Percentiles rank a stretch among this genome's conserved stretches.
Evolutionary conservation across 2,329 filamentous ascomycete species (phyloP).

Genomic region (Botryotinia globosa): DNA sequence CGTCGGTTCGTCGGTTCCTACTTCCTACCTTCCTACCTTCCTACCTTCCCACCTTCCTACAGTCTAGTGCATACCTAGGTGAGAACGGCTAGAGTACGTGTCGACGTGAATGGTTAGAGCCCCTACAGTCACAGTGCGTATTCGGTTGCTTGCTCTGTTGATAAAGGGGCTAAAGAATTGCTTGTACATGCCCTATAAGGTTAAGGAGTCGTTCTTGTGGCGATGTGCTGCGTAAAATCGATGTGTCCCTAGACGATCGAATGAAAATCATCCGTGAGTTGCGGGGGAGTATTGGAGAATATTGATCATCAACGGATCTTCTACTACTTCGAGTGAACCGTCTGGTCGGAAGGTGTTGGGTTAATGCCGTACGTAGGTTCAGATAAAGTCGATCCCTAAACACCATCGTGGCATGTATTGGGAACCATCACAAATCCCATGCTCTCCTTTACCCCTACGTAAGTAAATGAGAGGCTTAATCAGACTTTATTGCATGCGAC

Average conservation of each 20-base stretch:
- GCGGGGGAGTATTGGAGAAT: constrained; percentile 1
- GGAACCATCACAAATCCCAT: not conserved
- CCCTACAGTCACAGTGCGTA: not conserved
- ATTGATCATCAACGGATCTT: constrained; percentile 8
- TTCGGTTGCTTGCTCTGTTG: not conserved
- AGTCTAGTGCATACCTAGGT: not conserved
- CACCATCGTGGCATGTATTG: not conserved
- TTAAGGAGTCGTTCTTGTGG: not conserved
- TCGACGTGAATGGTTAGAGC: not conserved
- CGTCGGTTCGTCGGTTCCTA: not conserved
- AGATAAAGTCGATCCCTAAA: not conserved
- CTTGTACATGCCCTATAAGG: not conserved
- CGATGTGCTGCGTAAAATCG: not conserved
- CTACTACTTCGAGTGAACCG: not conserved
- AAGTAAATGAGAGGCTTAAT: not conserved
- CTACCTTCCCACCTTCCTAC: no score
- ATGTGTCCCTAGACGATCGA: not conserved
- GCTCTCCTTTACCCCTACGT: not conserved
- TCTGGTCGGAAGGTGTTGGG: not conserved
- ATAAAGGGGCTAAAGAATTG: not conserved
- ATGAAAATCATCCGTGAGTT: constrained; percentile 2
- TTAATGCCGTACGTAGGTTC: not conserved
- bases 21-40: no score
- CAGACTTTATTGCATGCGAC: not conserved
- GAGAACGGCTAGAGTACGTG: not conserved